phyloP scores from a whole-genome alignment of 2,329 filamentous ascomycete genomes.

The Apiospora sp. region DNA sequence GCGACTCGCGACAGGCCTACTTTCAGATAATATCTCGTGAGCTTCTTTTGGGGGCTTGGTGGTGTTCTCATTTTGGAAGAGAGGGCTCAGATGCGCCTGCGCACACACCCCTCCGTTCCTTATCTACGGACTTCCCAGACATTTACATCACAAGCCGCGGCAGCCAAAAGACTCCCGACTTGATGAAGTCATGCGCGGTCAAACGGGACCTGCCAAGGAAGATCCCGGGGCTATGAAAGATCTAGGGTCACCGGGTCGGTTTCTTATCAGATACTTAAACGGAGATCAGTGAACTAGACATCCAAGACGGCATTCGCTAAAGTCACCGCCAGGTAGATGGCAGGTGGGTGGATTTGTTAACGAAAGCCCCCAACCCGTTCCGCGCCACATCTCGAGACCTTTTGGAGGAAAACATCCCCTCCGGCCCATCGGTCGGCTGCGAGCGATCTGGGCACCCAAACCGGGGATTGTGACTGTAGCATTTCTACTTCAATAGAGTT shows the following conservation, averaged over 20 bases:
- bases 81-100: neutral
- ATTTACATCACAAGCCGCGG: neutral
- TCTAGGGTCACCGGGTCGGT: neutral
- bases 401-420: neutral
- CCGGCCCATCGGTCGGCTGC: constrained; percentile 14
- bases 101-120: neutral
- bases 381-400: constrained; percentile 1
- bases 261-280: neutral
- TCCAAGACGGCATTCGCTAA: neutral
- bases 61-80: no score
- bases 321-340: neutral
- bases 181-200: constrained; percentile 9
- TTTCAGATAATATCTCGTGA: neutral
- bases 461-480: neutral
- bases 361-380: neutral
- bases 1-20: no score
- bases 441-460: neutral
- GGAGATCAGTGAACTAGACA: neutral
- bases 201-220: neutral
- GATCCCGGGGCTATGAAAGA: constrained; percentile 5
- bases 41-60: neutral
- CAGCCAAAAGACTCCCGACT: neutral
- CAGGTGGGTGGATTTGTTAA: neutral
- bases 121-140: neutral
- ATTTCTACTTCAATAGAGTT: neutral